phyloP scores from a whole-genome alignment of 2,329 filamentous ascomycete species.

The Didymosphaeria variabile region DNA sequence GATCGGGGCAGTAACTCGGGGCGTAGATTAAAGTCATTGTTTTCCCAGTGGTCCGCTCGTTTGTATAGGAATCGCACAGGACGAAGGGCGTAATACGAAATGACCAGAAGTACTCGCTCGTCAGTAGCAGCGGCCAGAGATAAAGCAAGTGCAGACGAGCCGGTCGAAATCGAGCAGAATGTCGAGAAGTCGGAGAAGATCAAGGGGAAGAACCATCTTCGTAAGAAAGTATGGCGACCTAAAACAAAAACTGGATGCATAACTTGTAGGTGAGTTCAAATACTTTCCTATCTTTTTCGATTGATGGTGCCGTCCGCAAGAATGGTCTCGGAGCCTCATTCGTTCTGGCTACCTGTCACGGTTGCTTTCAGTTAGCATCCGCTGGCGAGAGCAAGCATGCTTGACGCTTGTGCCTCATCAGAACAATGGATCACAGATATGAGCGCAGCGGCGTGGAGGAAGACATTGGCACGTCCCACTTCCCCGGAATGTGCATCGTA shows the following conservation, averaged over 20 bases:
- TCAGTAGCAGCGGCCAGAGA: not conserved
- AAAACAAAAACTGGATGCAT: constrained; percentile 32
- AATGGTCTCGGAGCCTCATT: not conserved
- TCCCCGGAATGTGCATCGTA: not conserved
- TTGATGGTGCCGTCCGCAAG: not conserved
- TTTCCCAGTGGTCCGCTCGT: constrained; percentile 17
- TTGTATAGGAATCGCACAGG: constrained; percentile 1
- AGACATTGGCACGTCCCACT: not conserved
- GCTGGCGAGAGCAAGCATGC: constrained; percentile 3
- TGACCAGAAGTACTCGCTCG: constrained; percentile 9
- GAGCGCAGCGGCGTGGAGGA: not conserved
- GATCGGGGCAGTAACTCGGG: not conserved
- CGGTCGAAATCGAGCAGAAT: not conserved
- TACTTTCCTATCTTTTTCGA: not conserved
- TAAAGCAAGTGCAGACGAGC: constrained; percentile 6
- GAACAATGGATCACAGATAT: not conserved
- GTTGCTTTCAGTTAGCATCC: not conserved
- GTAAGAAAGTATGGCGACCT: constrained; percentile 28
- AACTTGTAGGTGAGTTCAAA: constrained; percentile 29
- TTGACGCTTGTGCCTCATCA: not conserved
- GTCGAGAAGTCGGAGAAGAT: not conserved
- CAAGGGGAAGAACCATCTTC: constrained; percentile 15
- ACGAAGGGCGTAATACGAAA: constrained; percentile 8
- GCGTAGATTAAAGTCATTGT: constrained; percentile 7
- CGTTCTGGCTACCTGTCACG: not conserved